Evolutionary conservation across 2,329 filamentous ascomycete genomes (phyloP), one percentile per base, ranked within the genome.

Genomic region (Stromatinia cepivora): DNA sequence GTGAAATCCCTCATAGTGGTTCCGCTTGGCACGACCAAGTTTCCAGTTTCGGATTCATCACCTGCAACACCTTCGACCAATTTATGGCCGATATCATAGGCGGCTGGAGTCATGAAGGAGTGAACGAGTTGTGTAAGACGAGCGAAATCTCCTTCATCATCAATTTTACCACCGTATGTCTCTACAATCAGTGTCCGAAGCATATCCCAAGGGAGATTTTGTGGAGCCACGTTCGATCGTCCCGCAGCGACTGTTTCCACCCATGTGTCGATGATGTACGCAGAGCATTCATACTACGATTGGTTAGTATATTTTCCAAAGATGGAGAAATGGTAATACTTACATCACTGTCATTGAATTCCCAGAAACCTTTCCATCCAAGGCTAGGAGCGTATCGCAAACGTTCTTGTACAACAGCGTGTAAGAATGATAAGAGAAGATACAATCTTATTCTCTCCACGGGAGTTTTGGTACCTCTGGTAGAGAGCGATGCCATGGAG

Each of bases 361-460:
- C 96, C 95, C 96, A 99, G 85, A 97, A 97, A 67, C 93, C 93
- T 83, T 97, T 97, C 95, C 95, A 99, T 71, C 95, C 95, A 68
- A 99, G 84, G 69, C 87, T 94, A 0, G 95, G 96, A 34, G 94
- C 94, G 79, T 99, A 99, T 72, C 95, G 91, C 72, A 99, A 84
- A 75, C 96, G 87, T 80, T 99, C 95, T 80, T 99, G 95, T 15
- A 97, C 89, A 50, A 99, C 94, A 9, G 95, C 96, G 79, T 99
- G 95, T 75, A 99, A 79, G 86, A 99, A 98, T 4, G 92, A 95
- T 50, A 99, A 86, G 62, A 99, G 84, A 61, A 99, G 85, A 78
- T 99, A 98, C 66, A 99, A 82, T 73, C 96, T 88, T 31, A 90
- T 89, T 78, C 95, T 92, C 81, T 99, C 95, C 13, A 97, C 93